Evolutionary conservation across 306 rosid species (phyloP).

Genomic region (Corylus americana): DNA sequence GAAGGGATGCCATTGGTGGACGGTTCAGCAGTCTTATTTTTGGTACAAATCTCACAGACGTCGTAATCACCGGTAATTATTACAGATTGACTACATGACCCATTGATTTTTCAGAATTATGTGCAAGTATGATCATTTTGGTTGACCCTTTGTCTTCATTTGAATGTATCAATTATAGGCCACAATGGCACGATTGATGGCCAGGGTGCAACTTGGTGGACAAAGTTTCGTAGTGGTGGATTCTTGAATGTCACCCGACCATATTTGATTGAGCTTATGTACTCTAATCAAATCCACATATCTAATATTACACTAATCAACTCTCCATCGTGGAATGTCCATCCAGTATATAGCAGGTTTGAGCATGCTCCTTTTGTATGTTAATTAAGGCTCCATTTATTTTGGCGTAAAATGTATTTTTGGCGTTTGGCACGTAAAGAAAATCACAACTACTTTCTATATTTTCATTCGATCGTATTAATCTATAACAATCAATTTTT

Average conservation of each 20-base stretch:
- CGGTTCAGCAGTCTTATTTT: conserved; percentile 64
- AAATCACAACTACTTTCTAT: no score
- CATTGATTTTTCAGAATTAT: neutral
- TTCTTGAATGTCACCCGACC: conserved; percentile 49
- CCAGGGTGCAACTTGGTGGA: conserved; percentile 80
- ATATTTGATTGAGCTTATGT: conserved; percentile 63
- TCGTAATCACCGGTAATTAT: conserved; percentile 56
- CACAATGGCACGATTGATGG: conserved; percentile 91
- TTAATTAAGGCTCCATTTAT: no score
- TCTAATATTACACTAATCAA: conserved; percentile 61
- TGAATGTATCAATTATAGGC: conserved; percentile 41
- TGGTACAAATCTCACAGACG: conserved; percentile 77
- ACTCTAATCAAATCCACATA: conserved; percentile 56
- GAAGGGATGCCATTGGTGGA: conserved; percentile 62
- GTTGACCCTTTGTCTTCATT: conserved; percentile 2
- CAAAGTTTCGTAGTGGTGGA: conserved; percentile 30
- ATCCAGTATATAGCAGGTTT: conserved; percentile 73
- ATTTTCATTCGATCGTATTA: no score
- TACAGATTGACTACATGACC: no score
- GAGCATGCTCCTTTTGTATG: neutral
- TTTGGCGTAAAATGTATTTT: no score
- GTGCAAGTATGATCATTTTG: neutral
- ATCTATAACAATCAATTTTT: no score
- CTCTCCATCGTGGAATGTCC: conserved; percentile 82
- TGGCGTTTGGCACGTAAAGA: no score